phyloP scores from a whole-genome alignment of 2,329 filamentous ascomycete genomes.

The Phaeosphaeriaceae sp. region DNA sequence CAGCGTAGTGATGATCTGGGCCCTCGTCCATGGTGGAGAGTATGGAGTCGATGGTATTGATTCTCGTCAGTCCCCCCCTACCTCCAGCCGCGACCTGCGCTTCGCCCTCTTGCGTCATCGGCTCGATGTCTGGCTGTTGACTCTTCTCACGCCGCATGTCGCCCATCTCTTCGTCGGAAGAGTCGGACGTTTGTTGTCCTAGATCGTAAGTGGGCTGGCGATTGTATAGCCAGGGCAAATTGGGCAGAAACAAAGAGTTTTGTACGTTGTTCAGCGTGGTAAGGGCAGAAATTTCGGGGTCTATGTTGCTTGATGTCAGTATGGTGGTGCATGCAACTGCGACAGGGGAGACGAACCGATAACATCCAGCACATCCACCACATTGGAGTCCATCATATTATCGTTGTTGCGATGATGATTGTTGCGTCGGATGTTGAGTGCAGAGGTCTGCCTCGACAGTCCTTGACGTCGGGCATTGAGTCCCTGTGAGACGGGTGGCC shows the following conservation, averaged over 20 bases:
- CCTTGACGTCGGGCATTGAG: slow-evolving; percentile 23
- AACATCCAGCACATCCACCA: slow-evolving; percentile 73
- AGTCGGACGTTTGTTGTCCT: slow-evolving; percentile 55
- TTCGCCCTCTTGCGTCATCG: slow-evolving; percentile 26
- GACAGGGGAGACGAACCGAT: slow-evolving; percentile 60
- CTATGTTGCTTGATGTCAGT: slow-evolving; percentile 55
- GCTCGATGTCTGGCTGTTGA: slow-evolving; percentile 16
- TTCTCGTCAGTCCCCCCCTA: slow-evolving; percentile 15
- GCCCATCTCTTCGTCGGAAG: slow-evolving; percentile 38
- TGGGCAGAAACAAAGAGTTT: slow-evolving; percentile 85
- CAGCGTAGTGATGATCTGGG: slow-evolving; percentile 70
- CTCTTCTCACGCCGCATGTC: slow-evolving; percentile 17
- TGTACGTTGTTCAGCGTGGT: slow-evolving; percentile 91
- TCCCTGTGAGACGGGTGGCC: slow-evolving; percentile 20
- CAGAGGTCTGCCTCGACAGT: slow-evolving; percentile 29
- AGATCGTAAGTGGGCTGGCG: slow-evolving; percentile 80
- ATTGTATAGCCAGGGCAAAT: slow-evolving; percentile 76
- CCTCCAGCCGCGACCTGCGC: slow-evolving; percentile 21
- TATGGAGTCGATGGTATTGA: slow-evolving; percentile 41
- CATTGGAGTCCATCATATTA: slow-evolving; percentile 60
- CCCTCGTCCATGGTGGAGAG: slow-evolving; percentile 54
- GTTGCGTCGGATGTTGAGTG: slow-evolving; percentile 35
- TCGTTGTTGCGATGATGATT: slow-evolving; percentile 13
- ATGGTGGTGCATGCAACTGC: slow-evolving; percentile 17
- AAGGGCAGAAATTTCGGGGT: slow-evolving; percentile 82